phyloP scores from a whole-genome alignment of 75 land plant species.

The Isoetes taiwanensis region DNA sequence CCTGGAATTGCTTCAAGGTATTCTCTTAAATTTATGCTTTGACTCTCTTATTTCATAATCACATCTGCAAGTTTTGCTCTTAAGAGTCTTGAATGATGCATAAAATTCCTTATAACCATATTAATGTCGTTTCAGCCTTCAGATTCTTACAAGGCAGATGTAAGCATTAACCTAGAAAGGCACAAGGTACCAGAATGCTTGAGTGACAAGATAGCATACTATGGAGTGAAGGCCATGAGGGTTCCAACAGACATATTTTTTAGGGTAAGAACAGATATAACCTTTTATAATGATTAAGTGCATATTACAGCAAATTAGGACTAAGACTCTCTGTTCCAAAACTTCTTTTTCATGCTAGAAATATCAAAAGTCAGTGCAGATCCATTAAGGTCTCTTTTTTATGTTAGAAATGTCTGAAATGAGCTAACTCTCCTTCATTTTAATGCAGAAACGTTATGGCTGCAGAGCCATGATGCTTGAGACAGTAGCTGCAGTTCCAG shows the following conservation, averaged over 20 bases:
- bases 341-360: no score
- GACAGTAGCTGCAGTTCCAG: constrained; percentile 89
- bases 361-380: no score
- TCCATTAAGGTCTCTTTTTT: no score
- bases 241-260: background rate
- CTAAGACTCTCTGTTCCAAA: no score
- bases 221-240: background rate
- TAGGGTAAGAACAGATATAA: no score
- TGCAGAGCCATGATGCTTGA: constrained; percentile 88
- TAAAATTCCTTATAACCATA: background rate
- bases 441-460: constrained; percentile 64
- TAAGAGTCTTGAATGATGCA: background rate
- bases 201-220: background rate
- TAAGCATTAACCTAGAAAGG: constrained; percentile 1
- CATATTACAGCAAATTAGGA: no score
- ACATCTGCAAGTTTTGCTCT: background rate
- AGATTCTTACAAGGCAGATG: background rate
- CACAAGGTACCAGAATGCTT: background rate
- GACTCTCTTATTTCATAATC: background rate
- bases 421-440: no score
- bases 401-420: no score
- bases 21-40: background rate
- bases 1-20: constrained; percentile 4
- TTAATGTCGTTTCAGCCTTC: background rate
- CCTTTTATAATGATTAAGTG: no score